Conservation (phyloP, 1,284 basidiomycete genomes). For the Vanrija sp. region DNA sequence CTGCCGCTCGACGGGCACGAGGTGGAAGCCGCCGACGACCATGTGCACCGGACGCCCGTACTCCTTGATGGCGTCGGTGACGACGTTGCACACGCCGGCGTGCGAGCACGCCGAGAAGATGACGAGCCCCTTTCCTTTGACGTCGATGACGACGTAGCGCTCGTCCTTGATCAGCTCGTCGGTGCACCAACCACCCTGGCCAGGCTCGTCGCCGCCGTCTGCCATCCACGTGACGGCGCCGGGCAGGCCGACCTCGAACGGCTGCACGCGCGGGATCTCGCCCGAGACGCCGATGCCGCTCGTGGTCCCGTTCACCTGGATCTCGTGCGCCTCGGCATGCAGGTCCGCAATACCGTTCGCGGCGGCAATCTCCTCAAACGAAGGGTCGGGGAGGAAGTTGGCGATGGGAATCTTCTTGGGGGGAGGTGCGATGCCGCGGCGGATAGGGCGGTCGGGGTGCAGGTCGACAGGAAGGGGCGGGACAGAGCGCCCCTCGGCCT, state of each 20-base stretch:
- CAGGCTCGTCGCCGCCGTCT: conserved; percentile 25
- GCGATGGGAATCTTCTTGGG: conserved; percentile 58
- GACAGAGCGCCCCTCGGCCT: conserved; percentile 4
- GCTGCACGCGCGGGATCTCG: conserved; percentile 66
- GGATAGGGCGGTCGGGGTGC: conserved; percentile 68
- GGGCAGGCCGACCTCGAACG: conserved; percentile 64
- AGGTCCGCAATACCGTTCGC: conserved; percentile 59
- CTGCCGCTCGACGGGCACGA: conserved; percentile 61
- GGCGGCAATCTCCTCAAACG: conserved; percentile 60
- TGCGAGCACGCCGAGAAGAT: conserved; percentile 82
- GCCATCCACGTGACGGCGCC: conserved; percentile 65
- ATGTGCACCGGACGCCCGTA: conserved; percentile 70
- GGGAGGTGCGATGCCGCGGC: conserved; percentile 67
- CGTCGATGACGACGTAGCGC: conserved; percentile 69
- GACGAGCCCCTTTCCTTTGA: conserved; percentile 70
- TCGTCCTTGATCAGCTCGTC: conserved; percentile 77
- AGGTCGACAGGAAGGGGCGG: conserved; percentile 61
- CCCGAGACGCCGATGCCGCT: conserved; percentile 67
- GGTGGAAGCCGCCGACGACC: conserved; percentile 76
- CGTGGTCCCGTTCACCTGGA: conserved; percentile 68
- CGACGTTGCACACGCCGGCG: conserved; percentile 76
- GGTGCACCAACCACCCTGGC: conserved; percentile 53
- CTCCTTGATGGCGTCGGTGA: conserved; percentile 60
- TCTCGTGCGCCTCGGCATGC: conserved; percentile 60
- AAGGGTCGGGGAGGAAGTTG: conserved; percentile 64